phyloP scores from a whole-genome alignment of 441 rosid species.

The Erysimum cheiri region DNA sequence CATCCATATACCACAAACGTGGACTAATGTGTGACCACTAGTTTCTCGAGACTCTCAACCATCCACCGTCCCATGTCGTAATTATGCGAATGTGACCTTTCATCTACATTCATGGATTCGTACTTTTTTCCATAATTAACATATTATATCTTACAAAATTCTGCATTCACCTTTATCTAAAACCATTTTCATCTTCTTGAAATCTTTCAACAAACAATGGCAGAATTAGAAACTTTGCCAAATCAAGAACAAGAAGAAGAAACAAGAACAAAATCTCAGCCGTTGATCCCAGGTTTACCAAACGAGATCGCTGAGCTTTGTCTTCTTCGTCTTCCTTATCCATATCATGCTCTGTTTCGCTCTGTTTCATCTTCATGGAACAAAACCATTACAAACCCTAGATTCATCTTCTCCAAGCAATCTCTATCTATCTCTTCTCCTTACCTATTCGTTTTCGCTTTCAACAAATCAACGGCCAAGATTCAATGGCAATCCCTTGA shows the following conservation, averaged over 20 bases:
- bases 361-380: constrained; percentile 78
- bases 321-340: constrained; percentile 70
- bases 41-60: constrained; percentile 32
- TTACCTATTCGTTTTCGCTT: constrained; percentile 67
- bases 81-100: constrained; percentile 24
- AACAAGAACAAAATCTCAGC: constrained; percentile 34
- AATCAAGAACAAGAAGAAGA: constrained; percentile 28
- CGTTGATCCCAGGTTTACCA: constrained; percentile 74
- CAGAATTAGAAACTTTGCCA: constrained; percentile 9
- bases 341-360: constrained; percentile 60
- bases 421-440: constrained; percentile 58
- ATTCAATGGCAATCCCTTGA: constrained; percentile 76
- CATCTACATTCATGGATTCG: neutral
- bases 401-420: constrained; percentile 49
- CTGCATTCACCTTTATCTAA: neutral
- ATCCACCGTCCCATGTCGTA: constrained; percentile 19
- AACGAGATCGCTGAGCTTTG: constrained; percentile 71
- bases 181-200: neutral
- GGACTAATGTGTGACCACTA: constrained; percentile 36
- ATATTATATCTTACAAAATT: neutral
- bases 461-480: constrained; percentile 60
- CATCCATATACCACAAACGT: constrained; percentile 26
- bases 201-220: constrained; percentile 23
- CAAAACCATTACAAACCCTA: constrained; percentile 55
- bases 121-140: neutral